Evolutionary conservation across 192 early-diverging fungal genomes (phyloP).

Genomic region (Spizellomyces sp.): DNA sequence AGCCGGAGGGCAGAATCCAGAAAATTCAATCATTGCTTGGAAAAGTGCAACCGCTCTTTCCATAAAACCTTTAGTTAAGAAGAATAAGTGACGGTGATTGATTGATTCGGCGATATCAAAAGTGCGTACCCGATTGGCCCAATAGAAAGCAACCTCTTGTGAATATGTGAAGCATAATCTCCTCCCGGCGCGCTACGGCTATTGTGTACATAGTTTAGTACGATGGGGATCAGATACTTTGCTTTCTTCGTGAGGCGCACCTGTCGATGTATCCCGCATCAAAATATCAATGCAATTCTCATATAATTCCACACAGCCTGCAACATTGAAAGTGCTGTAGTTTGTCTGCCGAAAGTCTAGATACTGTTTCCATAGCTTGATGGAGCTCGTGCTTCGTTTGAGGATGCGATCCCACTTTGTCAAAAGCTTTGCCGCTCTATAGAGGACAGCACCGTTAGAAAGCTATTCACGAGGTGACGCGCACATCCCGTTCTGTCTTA

Average conservation of each 20-base stretch:
- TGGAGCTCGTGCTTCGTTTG: conserved; percentile 13
- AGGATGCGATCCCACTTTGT: conserved; percentile 49
- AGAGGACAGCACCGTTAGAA: background rate
- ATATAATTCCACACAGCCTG: conserved; percentile 37
- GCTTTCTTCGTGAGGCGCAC: background rate
- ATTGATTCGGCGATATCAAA: too few species aligned
- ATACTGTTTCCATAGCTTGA: conserved; percentile 46
- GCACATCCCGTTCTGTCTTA: conserved; percentile 1
- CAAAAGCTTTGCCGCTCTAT: conserved; percentile 16
- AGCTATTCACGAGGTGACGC: background rate
- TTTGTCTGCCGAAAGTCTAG: conserved; percentile 48
- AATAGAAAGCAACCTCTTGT: conserved; percentile 27
- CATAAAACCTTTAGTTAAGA: conserved; percentile 38
- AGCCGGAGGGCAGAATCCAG: conserved; percentile 48
- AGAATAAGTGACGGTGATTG: background rate
- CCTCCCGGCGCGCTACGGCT: conserved; percentile 7
- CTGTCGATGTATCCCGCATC: background rate
- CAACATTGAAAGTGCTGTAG: conserved; percentile 40
- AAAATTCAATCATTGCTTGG: conserved; percentile 54
- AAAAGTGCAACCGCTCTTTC: conserved; percentile 46
- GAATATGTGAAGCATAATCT: conserved; percentile 38
- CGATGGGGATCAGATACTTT: background rate
- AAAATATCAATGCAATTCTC: conserved; percentile 35
- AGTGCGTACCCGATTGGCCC: too few species aligned
- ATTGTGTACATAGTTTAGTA: background rate